Conservation (phyloP, 2,329 filamentous ascomycete genomes). For the Cladosporium sp. region DNA sequence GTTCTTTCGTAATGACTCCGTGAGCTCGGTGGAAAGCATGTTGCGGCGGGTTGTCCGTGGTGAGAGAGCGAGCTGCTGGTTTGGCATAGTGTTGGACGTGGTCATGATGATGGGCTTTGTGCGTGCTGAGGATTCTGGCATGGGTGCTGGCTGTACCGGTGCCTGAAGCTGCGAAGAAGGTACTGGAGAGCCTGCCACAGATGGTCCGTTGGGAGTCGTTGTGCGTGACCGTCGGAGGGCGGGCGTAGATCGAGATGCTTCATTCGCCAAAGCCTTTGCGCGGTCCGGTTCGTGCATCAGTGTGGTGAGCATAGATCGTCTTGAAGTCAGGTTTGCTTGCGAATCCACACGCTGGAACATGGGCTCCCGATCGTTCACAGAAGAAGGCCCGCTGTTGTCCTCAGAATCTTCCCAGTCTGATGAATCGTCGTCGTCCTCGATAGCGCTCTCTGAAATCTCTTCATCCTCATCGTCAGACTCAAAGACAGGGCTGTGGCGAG, state of each 20-base stretch:
- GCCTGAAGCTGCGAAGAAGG: conserved; percentile 14
- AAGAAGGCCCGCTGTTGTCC: conserved; percentile 77
- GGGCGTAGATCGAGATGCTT: conserved; percentile 55
- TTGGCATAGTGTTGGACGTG: conserved; percentile 55
- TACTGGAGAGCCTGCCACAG: conserved; percentile 55
- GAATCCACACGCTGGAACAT: conserved; percentile 92
- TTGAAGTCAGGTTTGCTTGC: conserved; percentile 75
- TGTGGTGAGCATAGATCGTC: conserved; percentile 83
- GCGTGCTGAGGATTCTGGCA: conserved; percentile 45
- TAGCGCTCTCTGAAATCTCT: conserved; percentile 72
- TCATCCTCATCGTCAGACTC: conserved; percentile 58
- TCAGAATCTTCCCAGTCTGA: conserved; percentile 57
- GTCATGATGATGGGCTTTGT: conserved; percentile 79
- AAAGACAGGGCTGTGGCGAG: conserved; percentile 56
- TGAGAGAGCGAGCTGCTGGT: conserved; percentile 61
- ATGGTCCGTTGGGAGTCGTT: conserved; percentile 66
- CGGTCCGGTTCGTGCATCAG: conserved; percentile 80
- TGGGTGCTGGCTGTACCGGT: conserved; percentile 40
- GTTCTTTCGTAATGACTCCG: conserved; percentile 85
- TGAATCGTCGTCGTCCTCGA: conserved; percentile 53
- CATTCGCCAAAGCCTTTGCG: conserved; percentile 63
- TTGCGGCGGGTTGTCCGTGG: conserved; percentile 88
- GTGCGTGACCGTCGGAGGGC: conserved; percentile 57
- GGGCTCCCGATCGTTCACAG: conserved; percentile 61
- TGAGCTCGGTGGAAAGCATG: conserved; percentile 93